Percentiles rank a stretch among this genome's conserved stretches.
These are phyloP conservation scores for Suillus subaureus DNA, from an alignment of 768 basidiomycete genomes.

Conservation along the genomic window DNA sequence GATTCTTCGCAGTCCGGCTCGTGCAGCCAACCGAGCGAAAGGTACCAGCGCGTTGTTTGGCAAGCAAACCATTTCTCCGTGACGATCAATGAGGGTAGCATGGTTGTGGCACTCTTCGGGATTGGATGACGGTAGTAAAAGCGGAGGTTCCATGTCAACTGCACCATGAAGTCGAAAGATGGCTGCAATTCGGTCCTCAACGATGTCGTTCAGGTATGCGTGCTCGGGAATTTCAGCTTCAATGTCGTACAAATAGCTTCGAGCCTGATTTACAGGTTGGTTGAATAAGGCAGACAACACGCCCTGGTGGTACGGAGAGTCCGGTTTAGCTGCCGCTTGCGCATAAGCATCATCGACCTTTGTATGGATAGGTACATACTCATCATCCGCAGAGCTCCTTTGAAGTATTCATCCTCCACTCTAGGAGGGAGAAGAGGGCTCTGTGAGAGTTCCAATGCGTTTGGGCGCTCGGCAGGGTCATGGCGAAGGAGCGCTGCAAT, in stretches of 20 bases:
- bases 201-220: slow-evolving; percentile 68
- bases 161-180: slow-evolving; percentile 92
- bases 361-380: slow-evolving; percentile 42
- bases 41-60: slow-evolving; percentile 74
- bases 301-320: slow-evolving; percentile 79
- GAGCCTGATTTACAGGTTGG: slow-evolving; percentile 63
- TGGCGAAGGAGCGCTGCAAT: slow-evolving; percentile 83
- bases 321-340: slow-evolving; percentile 56
- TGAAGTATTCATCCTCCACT: slow-evolving; percentile 86
- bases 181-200: slow-evolving; percentile 72
- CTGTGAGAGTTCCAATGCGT: slow-evolving; percentile 80
- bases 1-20: slow-evolving; percentile 64
- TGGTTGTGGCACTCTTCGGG: slow-evolving; percentile 64
- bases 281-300: slow-evolving; percentile 80
- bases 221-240: slow-evolving; percentile 71
- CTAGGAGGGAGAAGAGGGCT: slow-evolving; percentile 74
- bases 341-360: background rate
- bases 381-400: slow-evolving; percentile 75
- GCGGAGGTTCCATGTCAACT: slow-evolving; percentile 80
- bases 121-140: slow-evolving; percentile 75
- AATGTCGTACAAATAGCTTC: slow-evolving; percentile 74
- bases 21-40: slow-evolving; percentile 83
- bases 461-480: slow-evolving; percentile 76
- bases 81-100: slow-evolving; percentile 77
- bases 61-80: slow-evolving; percentile 74